Evolutionary conservation across 2,329 filamentous ascomycete genomes (phyloP), one percentile per base, ranked within the genome.

Genomic region (Exutisphaerella laricina): DNA sequence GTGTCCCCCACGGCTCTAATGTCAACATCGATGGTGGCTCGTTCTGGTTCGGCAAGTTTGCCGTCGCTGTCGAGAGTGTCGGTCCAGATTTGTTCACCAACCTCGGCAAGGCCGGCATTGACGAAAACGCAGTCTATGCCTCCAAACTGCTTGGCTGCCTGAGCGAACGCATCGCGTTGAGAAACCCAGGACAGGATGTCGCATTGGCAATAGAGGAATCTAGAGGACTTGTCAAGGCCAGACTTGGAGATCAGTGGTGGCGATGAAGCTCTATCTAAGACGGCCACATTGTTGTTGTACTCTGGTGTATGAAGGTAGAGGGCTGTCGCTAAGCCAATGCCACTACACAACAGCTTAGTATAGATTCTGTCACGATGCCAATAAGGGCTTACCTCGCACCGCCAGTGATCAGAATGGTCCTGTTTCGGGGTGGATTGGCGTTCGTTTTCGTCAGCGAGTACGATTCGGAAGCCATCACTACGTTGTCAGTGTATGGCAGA

Each of bases 81-180:
- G 4, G 62, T 66, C 61, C 73, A 74, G 57, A 74, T 72, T 48
- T 73, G 70, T 34, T 74, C 70, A 29, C 62, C 61, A 36, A 69
- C 63, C 48, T 74, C 71, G 20, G 67, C 63, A 17, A 74, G 68
- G 0, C 71, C 71, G 4, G 71, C 71, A 39, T 74, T 74, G 34
- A 73, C 67, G 49, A 71, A 74, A 10, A 74, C 70, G 28, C 59
- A 60, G 40, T 71, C 68, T 30, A 74, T 67, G 7, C 61, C 58
- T 5, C 66, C 65, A 54, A 73, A 73, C 20, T 64, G 64, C 5
- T 56, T 38, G 39, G 67, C 54, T 2, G 64, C 68, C 5, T 57
- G 56, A 46, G 66, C 63, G 52, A 74, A 74, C 12, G 64, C 70
- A 1, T 61, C 58, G 21, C 70, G 62, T 55, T 73, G 71, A 4